These are phyloP conservation scores for Paraphoma sp. DNA, from an alignment of 2,329 filamentous ascomycete genomes.

Conservation along the genomic window DNA sequence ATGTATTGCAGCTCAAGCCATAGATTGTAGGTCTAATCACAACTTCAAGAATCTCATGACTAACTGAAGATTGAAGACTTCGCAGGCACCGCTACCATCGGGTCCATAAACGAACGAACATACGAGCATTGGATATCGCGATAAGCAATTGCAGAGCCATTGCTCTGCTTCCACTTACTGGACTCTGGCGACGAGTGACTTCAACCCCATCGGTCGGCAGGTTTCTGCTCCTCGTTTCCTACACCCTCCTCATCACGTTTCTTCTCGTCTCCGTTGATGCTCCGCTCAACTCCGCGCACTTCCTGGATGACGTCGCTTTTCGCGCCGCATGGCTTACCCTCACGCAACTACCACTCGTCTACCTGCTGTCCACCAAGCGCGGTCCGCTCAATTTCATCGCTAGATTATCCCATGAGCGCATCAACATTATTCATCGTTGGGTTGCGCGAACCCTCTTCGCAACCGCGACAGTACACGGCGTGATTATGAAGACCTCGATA, in stretches of 20 bases:
- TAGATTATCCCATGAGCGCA: constrained; percentile 27
- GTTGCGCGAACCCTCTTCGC: constrained; percentile 29
- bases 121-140: not conserved
- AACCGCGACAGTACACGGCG: constrained; percentile 32
- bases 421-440: constrained; percentile 35
- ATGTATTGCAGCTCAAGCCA: constrained; percentile 11
- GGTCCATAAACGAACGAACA: not conserved
- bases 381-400: constrained; percentile 30
- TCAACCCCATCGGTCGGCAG: constrained; percentile 11
- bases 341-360: constrained; percentile 34
- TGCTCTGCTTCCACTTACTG: constrained; percentile 7
- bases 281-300: constrained; percentile 26
- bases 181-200: not conserved
- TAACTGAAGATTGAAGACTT: constrained; percentile 1
- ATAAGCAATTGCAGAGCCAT: constrained; percentile 6
- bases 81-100: constrained; percentile 6
- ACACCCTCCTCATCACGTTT: constrained; percentile 8
- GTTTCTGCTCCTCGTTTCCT: constrained; percentile 8
- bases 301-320: constrained; percentile 38
- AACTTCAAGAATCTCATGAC: not conserved
- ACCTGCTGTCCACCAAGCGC: constrained; percentile 33
- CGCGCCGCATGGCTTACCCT: constrained; percentile 39
- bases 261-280: constrained; percentile 29
- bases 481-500: constrained; percentile 34
- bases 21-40: constrained; percentile 10